phyloP scores from a whole-genome alignment of 2,329 filamentous ascomycete genomes.

The Penicillium expansum region DNA sequence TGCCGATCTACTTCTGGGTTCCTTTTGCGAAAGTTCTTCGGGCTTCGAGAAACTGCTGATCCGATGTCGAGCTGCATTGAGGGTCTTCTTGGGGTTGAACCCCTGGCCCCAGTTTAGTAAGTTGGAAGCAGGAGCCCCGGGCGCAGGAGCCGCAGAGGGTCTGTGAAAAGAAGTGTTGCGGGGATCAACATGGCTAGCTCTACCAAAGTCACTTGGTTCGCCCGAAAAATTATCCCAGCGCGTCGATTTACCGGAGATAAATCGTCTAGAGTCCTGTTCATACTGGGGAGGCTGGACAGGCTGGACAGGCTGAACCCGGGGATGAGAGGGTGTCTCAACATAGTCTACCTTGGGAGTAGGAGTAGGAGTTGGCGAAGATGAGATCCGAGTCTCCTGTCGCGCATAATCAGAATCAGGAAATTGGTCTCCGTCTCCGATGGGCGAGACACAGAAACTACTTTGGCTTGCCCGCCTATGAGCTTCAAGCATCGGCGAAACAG shows the following conservation, averaged over 20 bases:
- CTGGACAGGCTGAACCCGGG: neutral
- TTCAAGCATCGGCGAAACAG: slow-evolving; percentile 12
- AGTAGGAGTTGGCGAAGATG: slow-evolving; percentile 7
- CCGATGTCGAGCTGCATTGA: slow-evolving; percentile 31
- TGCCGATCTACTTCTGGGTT: slow-evolving; percentile 56
- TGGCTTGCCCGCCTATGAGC: slow-evolving; percentile 11
- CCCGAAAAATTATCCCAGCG: slow-evolving; percentile 66
- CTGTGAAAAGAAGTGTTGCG: slow-evolving; percentile 36
- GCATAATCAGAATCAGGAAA: slow-evolving; percentile 5
- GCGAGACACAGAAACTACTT: slow-evolving; percentile 24
- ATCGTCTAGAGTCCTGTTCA: slow-evolving; percentile 12
- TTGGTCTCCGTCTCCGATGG: slow-evolving; percentile 15
- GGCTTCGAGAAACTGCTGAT: slow-evolving; percentile 49
- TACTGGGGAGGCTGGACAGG: neutral
- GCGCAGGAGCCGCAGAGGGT: slow-evolving; percentile 26
- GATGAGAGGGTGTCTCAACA: neutral
- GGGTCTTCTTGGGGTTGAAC: slow-evolving; percentile 37
- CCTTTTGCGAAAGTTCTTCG: slow-evolving; percentile 57
- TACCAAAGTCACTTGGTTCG: slow-evolving; percentile 58
- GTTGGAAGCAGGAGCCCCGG: slow-evolving; percentile 28
- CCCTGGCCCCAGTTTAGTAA: slow-evolving; percentile 37
- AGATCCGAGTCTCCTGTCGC: slow-evolving; percentile 3
- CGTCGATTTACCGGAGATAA: slow-evolving; percentile 20
- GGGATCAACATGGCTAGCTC: slow-evolving; percentile 57
- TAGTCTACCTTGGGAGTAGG: neutral